Evolutionary conservation across 108 stramenopile genomes (phyloP).

Genomic region (Nitzschia sp.): DNA sequence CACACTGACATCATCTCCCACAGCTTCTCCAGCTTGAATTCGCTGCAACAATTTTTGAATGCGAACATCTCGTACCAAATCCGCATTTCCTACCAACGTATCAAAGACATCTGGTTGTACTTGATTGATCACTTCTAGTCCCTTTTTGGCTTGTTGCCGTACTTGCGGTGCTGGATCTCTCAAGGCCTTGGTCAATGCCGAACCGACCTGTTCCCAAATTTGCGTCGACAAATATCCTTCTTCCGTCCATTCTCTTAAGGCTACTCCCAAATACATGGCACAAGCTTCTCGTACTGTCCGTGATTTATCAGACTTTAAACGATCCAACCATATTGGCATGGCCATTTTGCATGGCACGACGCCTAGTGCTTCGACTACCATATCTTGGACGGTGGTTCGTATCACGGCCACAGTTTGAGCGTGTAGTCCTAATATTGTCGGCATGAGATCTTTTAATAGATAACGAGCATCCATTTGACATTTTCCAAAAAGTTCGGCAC

Average conservation of each 20-base stretch:
- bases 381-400: conserved; percentile 60
- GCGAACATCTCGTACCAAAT: conserved; percentile 40
- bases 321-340: conserved; percentile 69
- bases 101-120: conserved; percentile 58
- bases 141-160: conserved; percentile 56
- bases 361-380: conserved; percentile 54
- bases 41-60: conserved; percentile 55
- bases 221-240: conserved; percentile 46
- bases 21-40: conserved; percentile 40
- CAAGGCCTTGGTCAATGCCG: conserved; percentile 49
- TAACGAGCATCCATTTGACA: conserved; percentile 46
- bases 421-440: conserved; percentile 62
- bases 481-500: conserved; percentile 41
- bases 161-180: conserved; percentile 74
- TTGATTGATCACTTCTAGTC: conserved; percentile 54
- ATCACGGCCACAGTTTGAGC: conserved; percentile 83
- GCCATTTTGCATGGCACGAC: conserved; percentile 72
- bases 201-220: conserved; percentile 64
- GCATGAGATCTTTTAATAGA: conserved; percentile 77
- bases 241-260: conserved; percentile 61
- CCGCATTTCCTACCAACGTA: conserved; percentile 45
- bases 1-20: conserved; percentile 41
- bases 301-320: conserved; percentile 68
- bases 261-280: conserved; percentile 60
- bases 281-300: conserved; percentile 81